Percentiles rank a stretch among this genome's conserved stretches.
phyloP scores from a whole-genome alignment of 768 basidiomycete species.

The Russula vinacea region DNA sequence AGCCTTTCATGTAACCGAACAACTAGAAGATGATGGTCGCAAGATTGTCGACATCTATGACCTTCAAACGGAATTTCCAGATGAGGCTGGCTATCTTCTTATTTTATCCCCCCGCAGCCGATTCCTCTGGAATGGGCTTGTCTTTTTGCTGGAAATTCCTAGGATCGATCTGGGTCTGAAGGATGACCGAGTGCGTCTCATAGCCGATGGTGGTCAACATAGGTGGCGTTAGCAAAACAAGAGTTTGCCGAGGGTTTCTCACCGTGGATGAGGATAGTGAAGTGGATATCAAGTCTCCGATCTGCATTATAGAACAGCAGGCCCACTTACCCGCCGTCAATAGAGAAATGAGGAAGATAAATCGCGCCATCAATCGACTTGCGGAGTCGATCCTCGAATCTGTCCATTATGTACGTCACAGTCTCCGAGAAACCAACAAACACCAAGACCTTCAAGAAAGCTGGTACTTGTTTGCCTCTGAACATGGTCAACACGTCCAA shows the following conservation, averaged over 20 bases:
- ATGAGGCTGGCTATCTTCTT: constrained; percentile 71
- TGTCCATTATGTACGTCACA: constrained; percentile 76
- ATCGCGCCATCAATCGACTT: constrained; percentile 82
- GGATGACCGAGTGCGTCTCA: constrained; percentile 85
- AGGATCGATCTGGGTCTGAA: constrained; percentile 77
- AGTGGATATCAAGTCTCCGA: constrained; percentile 30
- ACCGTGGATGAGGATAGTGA: constrained; percentile 61
- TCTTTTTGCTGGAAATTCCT: constrained; percentile 73
- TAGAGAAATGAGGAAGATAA: constrained; percentile 84
- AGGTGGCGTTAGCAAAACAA: constrained; percentile 74
- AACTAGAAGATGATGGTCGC: constrained; percentile 52
- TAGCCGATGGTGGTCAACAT: constrained; percentile 84
- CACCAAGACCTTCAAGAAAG: constrained; percentile 87
- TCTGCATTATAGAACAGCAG: constrained; percentile 63
- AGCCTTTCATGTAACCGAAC: constrained; percentile 77
- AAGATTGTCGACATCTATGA: constrained; percentile 43
- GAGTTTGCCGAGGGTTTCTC: constrained; percentile 64
- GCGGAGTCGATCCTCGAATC: constrained; percentile 93
- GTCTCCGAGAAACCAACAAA: constrained; percentile 55
- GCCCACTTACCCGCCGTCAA: constrained; percentile 91
- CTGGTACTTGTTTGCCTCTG: constrained; percentile 96
- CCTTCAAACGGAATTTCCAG: constrained; percentile 53
- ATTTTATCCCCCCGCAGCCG: constrained; percentile 79
- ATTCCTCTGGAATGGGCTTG: constrained; percentile 90
- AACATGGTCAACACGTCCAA: constrained; percentile 88